A percentile compares a stretch with the other conserved stretches of the same genome.
Conservation (phyloP, 2,329 filamentous ascomycete species). For the Ophiostoma tasmaniense region DNA sequence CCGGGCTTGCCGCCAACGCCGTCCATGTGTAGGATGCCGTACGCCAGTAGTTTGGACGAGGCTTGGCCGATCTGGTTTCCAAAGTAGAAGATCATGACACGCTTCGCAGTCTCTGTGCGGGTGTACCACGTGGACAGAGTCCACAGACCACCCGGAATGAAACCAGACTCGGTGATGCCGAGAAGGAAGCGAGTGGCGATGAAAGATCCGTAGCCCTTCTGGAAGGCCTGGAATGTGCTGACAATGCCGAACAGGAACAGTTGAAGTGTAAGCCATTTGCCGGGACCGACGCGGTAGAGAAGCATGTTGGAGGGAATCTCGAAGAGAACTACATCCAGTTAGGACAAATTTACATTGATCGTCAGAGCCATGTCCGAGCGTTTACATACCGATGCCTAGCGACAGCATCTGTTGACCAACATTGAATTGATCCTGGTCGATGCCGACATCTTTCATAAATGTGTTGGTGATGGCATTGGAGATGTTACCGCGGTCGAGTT, state of each 20-base stretch:
- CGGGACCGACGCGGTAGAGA: background rate
- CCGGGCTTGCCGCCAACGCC: background rate
- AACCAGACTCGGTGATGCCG: slow-evolving; percentile 44
- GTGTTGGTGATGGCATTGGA: slow-evolving; percentile 3
- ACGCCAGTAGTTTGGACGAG: slow-evolving; percentile 34
- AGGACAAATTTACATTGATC: background rate
- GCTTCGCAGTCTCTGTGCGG: slow-evolving; percentile 41
- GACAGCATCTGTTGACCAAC: slow-evolving; percentile 3
- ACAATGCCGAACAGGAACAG: background rate
- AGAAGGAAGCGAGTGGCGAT: slow-evolving; percentile 43
- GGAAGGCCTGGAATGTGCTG: slow-evolving; percentile 27
- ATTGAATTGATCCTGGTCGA: background rate
- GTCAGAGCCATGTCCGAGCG: background rate
- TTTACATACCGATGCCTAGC: background rate
- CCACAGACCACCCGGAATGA: slow-evolving; percentile 44
- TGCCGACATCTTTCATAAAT: background rate
- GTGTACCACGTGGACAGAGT: slow-evolving; percentile 50
- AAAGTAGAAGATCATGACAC: slow-evolving; percentile 48
- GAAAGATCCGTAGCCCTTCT: slow-evolving; percentile 29
- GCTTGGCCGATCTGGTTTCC: slow-evolving; percentile 45
- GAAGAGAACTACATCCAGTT: slow-evolving; percentile 13
- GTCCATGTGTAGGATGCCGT: slow-evolving; percentile 28
- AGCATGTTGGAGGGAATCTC: slow-evolving; percentile 12
- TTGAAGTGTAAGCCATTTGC: background rate
- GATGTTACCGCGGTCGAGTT: slow-evolving; percentile 1